These are phyloP conservation scores for Prunus mira DNA, from an alignment of 306 rosid genomes.

Conservation along the genomic window DNA sequence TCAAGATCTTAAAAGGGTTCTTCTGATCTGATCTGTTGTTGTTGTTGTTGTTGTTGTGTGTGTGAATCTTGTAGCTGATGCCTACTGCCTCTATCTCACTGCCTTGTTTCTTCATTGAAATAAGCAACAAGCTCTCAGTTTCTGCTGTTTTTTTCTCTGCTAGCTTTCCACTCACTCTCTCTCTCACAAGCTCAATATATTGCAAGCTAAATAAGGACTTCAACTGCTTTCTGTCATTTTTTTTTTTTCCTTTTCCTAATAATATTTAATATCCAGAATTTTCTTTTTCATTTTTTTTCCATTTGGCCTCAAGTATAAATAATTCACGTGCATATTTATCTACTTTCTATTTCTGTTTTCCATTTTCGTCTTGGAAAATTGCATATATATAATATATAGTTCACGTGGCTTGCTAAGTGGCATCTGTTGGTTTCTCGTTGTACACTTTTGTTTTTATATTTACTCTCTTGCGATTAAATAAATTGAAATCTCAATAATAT, in stretches of 20 bases:
- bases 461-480: no score
- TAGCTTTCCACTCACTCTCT: background rate
- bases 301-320: background rate
- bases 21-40: background rate
- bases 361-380: background rate
- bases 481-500: no score
- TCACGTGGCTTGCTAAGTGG: slow-evolving; percentile 6
- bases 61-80: slow-evolving; percentile 61
- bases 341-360: background rate
- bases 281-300: background rate
- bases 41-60: slow-evolving; percentile 22
- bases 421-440: background rate
- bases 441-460: background rate
- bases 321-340: background rate
- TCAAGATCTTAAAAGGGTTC: background rate
- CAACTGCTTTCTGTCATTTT: background rate
- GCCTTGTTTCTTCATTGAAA: slow-evolving; percentile 63
- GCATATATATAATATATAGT: background rate
- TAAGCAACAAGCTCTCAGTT: slow-evolving; percentile 12
- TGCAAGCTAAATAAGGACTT: background rate
- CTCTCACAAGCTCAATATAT: background rate
- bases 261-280: no score
- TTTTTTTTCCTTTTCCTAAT: background rate
- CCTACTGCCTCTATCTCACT: slow-evolving; percentile 81
- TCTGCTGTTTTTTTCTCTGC: background rate